Base-by-base conservation (phyloP, 352 stramenopile genomes). In the Phytophthora pinifolia region DNA sequence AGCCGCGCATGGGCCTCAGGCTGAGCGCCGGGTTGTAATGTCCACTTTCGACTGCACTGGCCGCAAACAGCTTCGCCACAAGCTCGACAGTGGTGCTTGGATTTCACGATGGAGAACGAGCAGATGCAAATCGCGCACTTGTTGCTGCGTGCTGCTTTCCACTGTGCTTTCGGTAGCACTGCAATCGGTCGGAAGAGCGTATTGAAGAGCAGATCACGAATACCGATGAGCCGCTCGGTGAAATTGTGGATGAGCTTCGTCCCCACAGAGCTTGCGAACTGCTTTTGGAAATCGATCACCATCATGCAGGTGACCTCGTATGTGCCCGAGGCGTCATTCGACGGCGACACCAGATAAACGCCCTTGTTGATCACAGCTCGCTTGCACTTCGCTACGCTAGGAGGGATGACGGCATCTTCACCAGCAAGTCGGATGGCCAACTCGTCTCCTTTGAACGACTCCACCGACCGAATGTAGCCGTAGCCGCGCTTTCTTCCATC, bases 291-390 rank as follows among this genome's bases (percentile, higher is more conserved):
- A 59, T 94, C 84, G 45, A 94, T 79, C 12, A 94, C 74, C 64
- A 89, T 79, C 84, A 94, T 92, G 58, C 83, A 71, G 22, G 74
- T 85, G n/a, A 94, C 79, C 58, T 94, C 79, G 59, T 91, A 89
- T 1, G 60, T 65, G 30, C 78, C 75, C 5, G 70, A 58, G 25
- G 58, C 44, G 31, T 77, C 56, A 32, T 48, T 64, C 6, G 65
- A 63, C 1, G 69, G 69, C 9, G 65, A 72, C 29, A 94, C 84
- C 9, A 89, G 43, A 59, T 86, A 92, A 0, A 89, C 66, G 44
- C 80, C 79, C 60, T 92, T 92, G 65, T 87, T 89, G 46, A 94
- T 90, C 38, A 92, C 70, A 2, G 70, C 81, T 33, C 84, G 82
- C 60, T 94, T 92, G 70, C 84, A 94, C 41, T 94, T 94, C 14